Evolutionary conservation across 768 basidiomycete species (phyloP), one percentile per base, ranked within the genome.

Genomic region (Podaxis sp.): DNA sequence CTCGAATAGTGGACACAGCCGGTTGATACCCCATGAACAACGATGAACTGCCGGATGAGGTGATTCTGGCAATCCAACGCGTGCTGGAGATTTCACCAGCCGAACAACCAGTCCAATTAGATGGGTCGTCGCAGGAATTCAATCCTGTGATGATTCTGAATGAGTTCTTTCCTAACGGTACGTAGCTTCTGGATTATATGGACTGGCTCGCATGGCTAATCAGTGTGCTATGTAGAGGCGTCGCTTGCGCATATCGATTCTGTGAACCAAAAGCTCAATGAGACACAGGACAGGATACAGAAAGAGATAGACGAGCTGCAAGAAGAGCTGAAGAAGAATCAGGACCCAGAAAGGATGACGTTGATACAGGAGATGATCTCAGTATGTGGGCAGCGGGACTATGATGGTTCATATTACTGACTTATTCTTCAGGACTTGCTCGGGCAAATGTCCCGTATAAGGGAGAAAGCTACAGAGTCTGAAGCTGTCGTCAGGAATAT

Each of bases 361-460:
- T 77, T 88, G 56, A 95, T 97, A 36, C 97, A 99, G 73, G 93
- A 93, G 74, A 94, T 97, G 85, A 98, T 99, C 58, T 95, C 91
- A 22, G 96, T 98, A 66, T 62, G 86, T 74, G 72, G 1, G 11
- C 24, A 1, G n/a, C 11, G 20, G 26, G 22, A 30, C n/a, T 37
- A 49, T 26, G 38, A 46, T 37, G 13, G 41, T 38, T 26, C 40
- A 28, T 41, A 33, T 63, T 53, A 20, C 58, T 65, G 44, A 70
- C 58, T 28, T 38, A 13, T 54, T 44, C 58, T 55, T 60, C 46
- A 98, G 96, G 95, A 97, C 70, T 82, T 99, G 15, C 83, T 99
- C 53, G 88, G 90, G 28, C 96, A 99, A 77, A 96, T 98, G 87
- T 95, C 91, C 40, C 90, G 91, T 60, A 97, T 99, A 66, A 86